Base-by-base conservation (phyloP, 352 stramenopile species). In the Phytophthora parvispora region DNA sequence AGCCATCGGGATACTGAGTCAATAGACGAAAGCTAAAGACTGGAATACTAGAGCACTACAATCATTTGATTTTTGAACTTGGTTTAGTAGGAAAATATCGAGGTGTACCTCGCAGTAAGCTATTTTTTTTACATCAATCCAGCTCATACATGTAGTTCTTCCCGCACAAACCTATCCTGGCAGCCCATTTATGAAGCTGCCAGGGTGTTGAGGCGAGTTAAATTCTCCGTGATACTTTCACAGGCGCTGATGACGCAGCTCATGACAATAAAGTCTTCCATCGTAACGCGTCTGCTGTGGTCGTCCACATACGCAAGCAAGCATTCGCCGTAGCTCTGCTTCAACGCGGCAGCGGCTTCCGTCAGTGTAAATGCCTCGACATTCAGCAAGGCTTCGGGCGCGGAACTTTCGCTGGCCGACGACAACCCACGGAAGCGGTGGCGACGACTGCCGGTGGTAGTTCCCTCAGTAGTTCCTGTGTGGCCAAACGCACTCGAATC, bases 251-350 rank as follows among this genome's bases (percentile, higher is more conserved):
- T 90, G 10, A 92, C 69, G 43, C 84, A 92, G 68, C 84, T 92
- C 74, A 90, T 92, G 56, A 89, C 67, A 27, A 90, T 89, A 32
- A 91, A 85, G 55, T 92, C 78, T 40, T 92, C 84, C 64, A 92
- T 87, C 1, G 80, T 75, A 7, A 90, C 68, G 29, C 71, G 68
- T 29, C 60, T 64, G 34, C 60, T 74, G 18, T 60, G 51, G 10
- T 81, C 64, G 28, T 81, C 70, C 31, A 79, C 64, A 16, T 67
- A 67, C 0, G 48, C 73, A n/a, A 89, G 31, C 43, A 91, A 64
- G 31, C 80, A 89, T 43, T 87, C 78, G 1, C 82, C 72, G 54
- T 92, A 92, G 47, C 70, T 76, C 24, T 80, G 62, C 59, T 88
- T 86, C n/a, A 92, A 63, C 18, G 72, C 59, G 1, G 72, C 48